Percentiles rank a stretch among this genome's conserved stretches.
Evolutionary conservation across 345 rosid genomes (phyloP).

Genomic region (Hypericum androsaemum): DNA sequence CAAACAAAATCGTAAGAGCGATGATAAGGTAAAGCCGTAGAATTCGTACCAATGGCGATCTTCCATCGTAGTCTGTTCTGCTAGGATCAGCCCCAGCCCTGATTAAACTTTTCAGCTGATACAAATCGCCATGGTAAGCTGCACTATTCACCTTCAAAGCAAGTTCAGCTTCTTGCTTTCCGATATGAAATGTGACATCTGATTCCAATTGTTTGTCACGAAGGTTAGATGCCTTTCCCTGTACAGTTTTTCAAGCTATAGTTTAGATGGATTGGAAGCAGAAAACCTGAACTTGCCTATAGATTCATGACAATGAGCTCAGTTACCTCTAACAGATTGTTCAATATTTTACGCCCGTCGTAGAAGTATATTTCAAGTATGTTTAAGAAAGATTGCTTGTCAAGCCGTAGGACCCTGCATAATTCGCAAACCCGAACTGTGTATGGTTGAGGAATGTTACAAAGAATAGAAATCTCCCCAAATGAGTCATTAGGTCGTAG

Average conservation of each 20-base stretch:
- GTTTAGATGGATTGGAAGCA: neutral
- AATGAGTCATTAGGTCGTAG: slow-evolving; percentile 57
- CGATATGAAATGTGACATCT: slow-evolving; percentile 75
- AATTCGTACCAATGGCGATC: slow-evolving; percentile 74
- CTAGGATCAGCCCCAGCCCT: slow-evolving; percentile 83
- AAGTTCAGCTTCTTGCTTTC: slow-evolving; percentile 93
- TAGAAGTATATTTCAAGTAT: slow-evolving; percentile 83
- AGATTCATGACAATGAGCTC: neutral
- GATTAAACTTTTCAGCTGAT: slow-evolving; percentile 65
- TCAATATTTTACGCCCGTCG: slow-evolving; percentile 73
- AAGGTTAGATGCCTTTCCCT: slow-evolving; percentile 66
- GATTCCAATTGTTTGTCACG: slow-evolving; percentile 67
- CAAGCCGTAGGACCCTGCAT: slow-evolving; percentile 74
- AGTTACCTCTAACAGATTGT: slow-evolving; percentile 75
- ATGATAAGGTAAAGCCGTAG: neutral
- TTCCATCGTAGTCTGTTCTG: slow-evolving; percentile 85
- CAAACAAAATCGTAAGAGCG: neutral
- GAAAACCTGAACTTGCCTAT: too few relatives aligned
- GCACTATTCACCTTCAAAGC: slow-evolving; percentile 79
- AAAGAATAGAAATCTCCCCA: slow-evolving; percentile 82
- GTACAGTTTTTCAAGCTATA: slow-evolving; percentile 16
- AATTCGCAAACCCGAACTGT: slow-evolving; percentile 68
- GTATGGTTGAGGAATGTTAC: slow-evolving; percentile 92
- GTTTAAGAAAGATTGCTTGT: slow-evolving; percentile 73
- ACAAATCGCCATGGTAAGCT: slow-evolving; percentile 73